Base-by-base conservation (phyloP, 1,139 yeast species). In the Suhomyces bribrorum region DNA sequence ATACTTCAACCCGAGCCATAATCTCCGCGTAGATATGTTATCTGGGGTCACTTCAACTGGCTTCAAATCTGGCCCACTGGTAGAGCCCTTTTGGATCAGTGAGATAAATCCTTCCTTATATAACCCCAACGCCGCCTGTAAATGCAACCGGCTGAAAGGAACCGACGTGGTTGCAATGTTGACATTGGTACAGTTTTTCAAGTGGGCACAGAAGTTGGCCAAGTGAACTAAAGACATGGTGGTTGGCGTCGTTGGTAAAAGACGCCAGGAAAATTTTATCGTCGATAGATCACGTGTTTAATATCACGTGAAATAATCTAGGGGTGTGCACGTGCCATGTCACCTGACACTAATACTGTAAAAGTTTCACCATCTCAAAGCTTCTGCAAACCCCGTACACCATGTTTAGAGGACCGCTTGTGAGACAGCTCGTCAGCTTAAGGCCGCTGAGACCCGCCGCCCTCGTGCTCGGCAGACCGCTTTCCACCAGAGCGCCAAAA, bases 1-100 rank as follows among this genome's bases (percentile, higher is more conserved):
- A 62, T 94, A 92, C 59, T 92, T 92, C 57, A 92, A 70, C 1
- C 90, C 95, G 14, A 92, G 64, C 99, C 98, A 92, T 43, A 92
- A 74, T 52, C 96, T 77, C 56, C 98, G 79, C 1, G 94, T 78
- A 13, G 95, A 67, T 31, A 92, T 79, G 57, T 92, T 90, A 58
- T 87, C 96, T 29, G 84, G 89, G 0, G 97, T 89, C 20, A 86
- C 88, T 26, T 89, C 95, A 1, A 79, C 81, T 13, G 86, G 84
- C 25, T 54, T 55, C 29, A 65, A 48, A 60, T 94, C 97, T 13
- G 98, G 98, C 1, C 97, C 97, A n/a, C 75, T 62, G 4, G 79
- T 70, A n/a, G 94, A 85, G 4, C 98, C 99, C 52, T 87, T 77
- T 59, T 86, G 95, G 37, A 94, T 76, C 7, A 89, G 78, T 2